phyloP scores from a whole-genome alignment of 2,329 filamentous ascomycete genomes.

The Colletotrichum abscissum region DNA sequence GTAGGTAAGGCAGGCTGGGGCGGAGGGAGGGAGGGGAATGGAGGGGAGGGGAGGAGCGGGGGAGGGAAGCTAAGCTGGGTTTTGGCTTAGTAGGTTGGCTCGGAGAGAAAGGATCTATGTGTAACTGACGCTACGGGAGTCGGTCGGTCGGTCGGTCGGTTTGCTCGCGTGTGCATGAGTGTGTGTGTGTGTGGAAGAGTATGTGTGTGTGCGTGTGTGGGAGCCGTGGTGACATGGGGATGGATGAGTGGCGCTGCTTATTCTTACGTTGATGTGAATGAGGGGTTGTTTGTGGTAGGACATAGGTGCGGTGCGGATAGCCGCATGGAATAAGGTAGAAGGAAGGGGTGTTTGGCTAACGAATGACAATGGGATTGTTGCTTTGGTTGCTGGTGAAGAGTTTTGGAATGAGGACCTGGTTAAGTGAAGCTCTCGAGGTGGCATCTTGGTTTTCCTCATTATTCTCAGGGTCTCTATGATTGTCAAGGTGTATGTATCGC shows the following conservation, averaged over 20 bases:
- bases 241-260: not conserved
- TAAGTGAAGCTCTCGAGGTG: not conserved
- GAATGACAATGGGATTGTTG: not conserved
- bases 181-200: not conserved
- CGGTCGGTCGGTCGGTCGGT: not conserved
- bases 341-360: too few species aligned
- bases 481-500: too few species aligned
- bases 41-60: not conserved
- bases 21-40: not conserved
- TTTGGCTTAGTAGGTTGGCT: not conserved
- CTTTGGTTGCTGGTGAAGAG: not conserved
- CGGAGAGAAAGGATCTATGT: constrained; percentile 24
- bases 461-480: too few species aligned
- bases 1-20: not conserved
- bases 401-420: not conserved
- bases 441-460: not conserved
- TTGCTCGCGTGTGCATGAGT: not conserved
- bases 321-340: not conserved
- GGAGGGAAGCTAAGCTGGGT: not conserved
- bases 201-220: not conserved
- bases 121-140: constrained; percentile 23
- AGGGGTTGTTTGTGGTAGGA: not conserved
- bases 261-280: not conserved
- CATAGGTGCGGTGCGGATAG: not conserved
- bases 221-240: not conserved